Conservation (phyloP, 2,329 filamentous ascomycete species). For the Fusarium luffae region DNA sequence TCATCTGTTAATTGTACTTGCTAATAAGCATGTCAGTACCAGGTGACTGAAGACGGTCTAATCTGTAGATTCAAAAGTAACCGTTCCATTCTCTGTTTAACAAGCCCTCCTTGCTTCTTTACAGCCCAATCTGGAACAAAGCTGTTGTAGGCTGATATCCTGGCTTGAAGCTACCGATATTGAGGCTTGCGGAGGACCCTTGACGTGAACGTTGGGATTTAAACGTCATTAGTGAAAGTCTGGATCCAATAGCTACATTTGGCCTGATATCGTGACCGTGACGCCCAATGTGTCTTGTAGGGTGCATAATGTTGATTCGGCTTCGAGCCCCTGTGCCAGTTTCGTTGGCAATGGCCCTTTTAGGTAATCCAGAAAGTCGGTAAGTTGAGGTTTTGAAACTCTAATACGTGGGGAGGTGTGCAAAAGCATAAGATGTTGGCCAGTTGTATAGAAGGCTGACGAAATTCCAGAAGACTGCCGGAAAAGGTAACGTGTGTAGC, state of each 20-base stretch:
- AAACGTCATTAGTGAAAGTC: slow-evolving; percentile 24
- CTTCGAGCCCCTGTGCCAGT: slow-evolving; percentile 32
- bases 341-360: slow-evolving; percentile 29
- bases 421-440: not conserved
- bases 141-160: not conserved
- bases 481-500: slow-evolving; percentile 25
- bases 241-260: slow-evolving; percentile 13
- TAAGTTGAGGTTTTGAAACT: slow-evolving; percentile 39
- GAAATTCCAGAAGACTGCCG: slow-evolving; percentile 42
- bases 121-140: not conserved
- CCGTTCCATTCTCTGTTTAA: not conserved
- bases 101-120: not conserved
- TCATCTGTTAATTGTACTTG: not conserved
- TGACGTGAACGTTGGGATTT: slow-evolving; percentile 20
- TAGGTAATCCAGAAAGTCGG: slow-evolving; percentile 32
- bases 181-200: slow-evolving; percentile 9
- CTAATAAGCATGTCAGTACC: not conserved
- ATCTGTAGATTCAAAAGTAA: not conserved
- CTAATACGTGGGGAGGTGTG: slow-evolving; percentile 25
- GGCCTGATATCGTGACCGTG: slow-evolving; percentile 10
- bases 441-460: not conserved
- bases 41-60: not conserved
- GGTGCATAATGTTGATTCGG: slow-evolving; percentile 5
- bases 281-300: slow-evolving; percentile 6
- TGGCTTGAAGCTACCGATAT: not conserved